Percentiles rank a stretch among this genome's conserved stretches.
phyloP scores from a whole-genome alignment of 1,284 basidiomycete genomes.

The Kwoniella shivajii region DNA sequence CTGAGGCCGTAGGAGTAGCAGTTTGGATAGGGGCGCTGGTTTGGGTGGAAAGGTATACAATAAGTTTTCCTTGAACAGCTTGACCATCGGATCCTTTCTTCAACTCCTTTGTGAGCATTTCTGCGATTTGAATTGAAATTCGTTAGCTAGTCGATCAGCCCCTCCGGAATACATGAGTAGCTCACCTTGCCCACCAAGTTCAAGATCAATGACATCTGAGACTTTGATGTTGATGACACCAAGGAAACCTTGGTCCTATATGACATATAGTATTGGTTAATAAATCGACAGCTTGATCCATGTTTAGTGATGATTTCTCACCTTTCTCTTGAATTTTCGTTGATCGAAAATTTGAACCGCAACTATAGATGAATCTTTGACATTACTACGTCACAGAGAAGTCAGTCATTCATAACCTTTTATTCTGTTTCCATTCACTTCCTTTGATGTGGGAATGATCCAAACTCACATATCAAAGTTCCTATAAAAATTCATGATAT shows the following conservation, averaged over 20 bases:
- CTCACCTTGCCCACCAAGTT: conserved; percentile 84
- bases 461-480: conserved; percentile 76
- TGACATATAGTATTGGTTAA: background rate
- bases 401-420: background rate
- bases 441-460: background rate
- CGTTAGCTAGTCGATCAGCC: background rate
- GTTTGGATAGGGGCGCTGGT: conserved; percentile 72
- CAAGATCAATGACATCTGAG: conserved; percentile 84
- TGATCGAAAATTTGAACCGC: conserved; percentile 97
- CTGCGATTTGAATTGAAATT: conserved; percentile 55
- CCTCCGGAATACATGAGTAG: background rate
- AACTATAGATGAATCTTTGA: conserved; percentile 86
- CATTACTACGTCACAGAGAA: conserved; percentile 60
- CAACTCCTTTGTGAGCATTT: conserved; percentile 76
- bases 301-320: conserved; percentile 8
- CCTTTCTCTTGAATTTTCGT: conserved; percentile 89
- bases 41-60: conserved; percentile 81
- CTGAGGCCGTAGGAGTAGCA: conserved; percentile 59
- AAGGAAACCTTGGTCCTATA: conserved; percentile 78
- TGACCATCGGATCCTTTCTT: conserved; percentile 85
- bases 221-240: conserved; percentile 92
- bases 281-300: background rate
- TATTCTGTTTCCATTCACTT: background rate
- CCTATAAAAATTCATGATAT: conserved; percentile 24
- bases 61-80: conserved; percentile 81